A percentile compares a stretch with the other conserved stretches of the same genome.
Evolutionary conservation across 2,329 filamentous ascomycete species (phyloP).

Genomic region (Aspergillus ochraceus): DNA sequence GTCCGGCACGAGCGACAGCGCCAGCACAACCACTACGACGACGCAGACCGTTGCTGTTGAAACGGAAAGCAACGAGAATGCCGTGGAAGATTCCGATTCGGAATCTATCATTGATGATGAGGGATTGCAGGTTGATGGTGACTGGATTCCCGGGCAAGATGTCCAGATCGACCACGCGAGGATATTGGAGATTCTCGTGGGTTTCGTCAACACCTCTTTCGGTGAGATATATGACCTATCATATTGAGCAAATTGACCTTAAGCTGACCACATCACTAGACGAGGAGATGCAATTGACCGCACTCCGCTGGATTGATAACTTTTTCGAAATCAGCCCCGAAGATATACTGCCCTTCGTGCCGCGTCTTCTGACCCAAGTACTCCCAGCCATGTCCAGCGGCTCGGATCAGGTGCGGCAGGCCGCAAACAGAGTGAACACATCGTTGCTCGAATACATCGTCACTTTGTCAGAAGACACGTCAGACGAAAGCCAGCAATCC

Average conservation of each 20-base stretch:
- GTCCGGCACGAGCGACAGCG: constrained; percentile 68
- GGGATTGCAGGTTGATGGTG: constrained; percentile 70
- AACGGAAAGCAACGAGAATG: constrained; percentile 54
- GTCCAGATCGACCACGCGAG: constrained; percentile 90
- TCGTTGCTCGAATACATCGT: constrained; percentile 94
- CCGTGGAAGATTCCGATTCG: constrained; percentile 50
- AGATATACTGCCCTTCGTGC: constrained; percentile 92
- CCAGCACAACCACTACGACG: constrained; percentile 57
- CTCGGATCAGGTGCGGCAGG: constrained; percentile 83
- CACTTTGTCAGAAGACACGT: constrained; percentile 73
- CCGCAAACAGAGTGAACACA: constrained; percentile 84
- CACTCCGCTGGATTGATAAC: constrained; percentile 89
- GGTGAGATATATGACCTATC: constrained; percentile 50
- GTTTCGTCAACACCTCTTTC: constrained; percentile 78
- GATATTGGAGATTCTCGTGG: constrained; percentile 87
- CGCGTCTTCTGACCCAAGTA: constrained; percentile 85
- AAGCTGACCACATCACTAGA: constrained; percentile 51
- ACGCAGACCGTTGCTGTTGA: constrained; percentile 44
- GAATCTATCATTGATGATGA: constrained; percentile 53
- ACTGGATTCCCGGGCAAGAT: constrained; percentile 97
- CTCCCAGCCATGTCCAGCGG: constrained; percentile 92
- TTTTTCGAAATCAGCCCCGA: constrained; percentile 98
- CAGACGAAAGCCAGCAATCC: constrained; percentile 40
- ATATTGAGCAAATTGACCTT: neutral
- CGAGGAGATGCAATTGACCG: constrained; percentile 88